A percentile compares a stretch with the other conserved stretches of the same genome.
Evolutionary conservation across 164 flowering plant genomes (phyloP).

Genomic region (Aristolochia contorta): DNA sequence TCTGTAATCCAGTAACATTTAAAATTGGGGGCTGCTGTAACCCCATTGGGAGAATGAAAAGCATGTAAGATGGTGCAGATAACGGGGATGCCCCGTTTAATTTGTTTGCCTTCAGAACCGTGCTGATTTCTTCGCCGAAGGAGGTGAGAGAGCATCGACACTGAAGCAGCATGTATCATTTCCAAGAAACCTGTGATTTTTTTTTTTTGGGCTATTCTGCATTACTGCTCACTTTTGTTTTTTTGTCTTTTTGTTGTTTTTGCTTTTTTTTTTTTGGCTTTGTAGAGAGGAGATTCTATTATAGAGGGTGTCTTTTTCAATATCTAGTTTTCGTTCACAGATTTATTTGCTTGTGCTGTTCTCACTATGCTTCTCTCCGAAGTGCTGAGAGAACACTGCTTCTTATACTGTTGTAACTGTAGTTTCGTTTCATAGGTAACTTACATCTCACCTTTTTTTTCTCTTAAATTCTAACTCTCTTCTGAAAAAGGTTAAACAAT

Average conservation of each 20-base stretch:
- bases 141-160: conserved; percentile 13
- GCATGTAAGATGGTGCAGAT: conserved; percentile 21
- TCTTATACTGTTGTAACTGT: no score
- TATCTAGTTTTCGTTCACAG: neutral
- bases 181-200: conserved; percentile 17
- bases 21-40: conserved; percentile 13
- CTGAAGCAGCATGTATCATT: conserved; percentile 19
- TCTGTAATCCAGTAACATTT: conserved; percentile 14
- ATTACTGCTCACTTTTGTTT: neutral
- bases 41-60: conserved; percentile 12
- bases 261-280: conserved; percentile 3
- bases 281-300: conserved; percentile 9
- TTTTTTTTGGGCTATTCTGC: neutral
- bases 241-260: neutral
- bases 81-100: conserved; percentile 13
- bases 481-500: no score
- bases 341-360: conserved; percentile 1
- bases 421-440: no score
- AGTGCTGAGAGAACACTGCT: no score
- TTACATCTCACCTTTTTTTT: no score
- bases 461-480: no score
- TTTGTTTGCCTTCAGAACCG: conserved; percentile 12
- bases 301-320: conserved; percentile 3
- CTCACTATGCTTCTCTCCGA: no score
- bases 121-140: conserved; percentile 13